These are phyloP conservation scores for Colletotrichum costaricense DNA, from an alignment of 2,329 filamentous ascomycete genomes.

Conservation along the genomic window DNA sequence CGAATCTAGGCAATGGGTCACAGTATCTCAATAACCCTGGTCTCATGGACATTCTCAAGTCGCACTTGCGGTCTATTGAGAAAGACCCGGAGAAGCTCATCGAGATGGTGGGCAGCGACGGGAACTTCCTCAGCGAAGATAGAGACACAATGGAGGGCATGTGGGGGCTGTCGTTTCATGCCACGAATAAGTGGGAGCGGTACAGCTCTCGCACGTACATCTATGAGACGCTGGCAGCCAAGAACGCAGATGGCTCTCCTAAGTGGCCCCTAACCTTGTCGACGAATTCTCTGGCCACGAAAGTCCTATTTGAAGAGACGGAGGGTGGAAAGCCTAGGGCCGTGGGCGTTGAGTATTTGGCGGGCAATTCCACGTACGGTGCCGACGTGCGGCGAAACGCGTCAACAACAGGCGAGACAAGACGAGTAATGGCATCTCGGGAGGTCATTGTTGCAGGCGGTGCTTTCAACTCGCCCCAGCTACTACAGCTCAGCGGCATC, in stretches of 20 bases:
- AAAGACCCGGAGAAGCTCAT: conserved; percentile 35
- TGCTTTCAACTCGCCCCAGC: conserved; percentile 56
- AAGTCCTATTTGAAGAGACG: conserved; percentile 49
- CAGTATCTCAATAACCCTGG: conserved; percentile 38
- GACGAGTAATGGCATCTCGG: conserved; percentile 44
- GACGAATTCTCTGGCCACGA: conserved; percentile 49
- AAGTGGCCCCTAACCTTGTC: conserved; percentile 57
- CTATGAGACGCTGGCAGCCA: conserved; percentile 46
- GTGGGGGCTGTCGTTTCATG: conserved; percentile 1
- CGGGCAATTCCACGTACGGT: conserved; percentile 49
- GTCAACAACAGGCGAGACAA: conserved; percentile 36
- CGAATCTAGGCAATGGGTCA: conserved; percentile 40
- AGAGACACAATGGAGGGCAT: conserved; percentile 40
- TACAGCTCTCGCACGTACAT: conserved; percentile 35
- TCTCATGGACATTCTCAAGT: conserved; percentile 12
- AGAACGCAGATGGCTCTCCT: conserved; percentile 55
- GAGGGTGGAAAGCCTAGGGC: conserved; percentile 38
- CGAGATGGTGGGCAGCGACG: conserved; percentile 44
- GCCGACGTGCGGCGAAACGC: conserved; percentile 50
- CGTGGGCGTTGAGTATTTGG: conserved; percentile 54
- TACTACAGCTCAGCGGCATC: conserved; percentile 58
- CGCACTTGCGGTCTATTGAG: conserved; percentile 36
- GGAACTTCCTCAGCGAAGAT: conserved; percentile 40
- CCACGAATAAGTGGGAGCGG: not conserved
- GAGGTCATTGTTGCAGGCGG: conserved; percentile 63